Evolutionary conservation across 495 filamentous ascomycete genomes (phyloP), one percentile per base, ranked within the genome.

Genomic region (Hypoxylon subgilvum): DNA sequence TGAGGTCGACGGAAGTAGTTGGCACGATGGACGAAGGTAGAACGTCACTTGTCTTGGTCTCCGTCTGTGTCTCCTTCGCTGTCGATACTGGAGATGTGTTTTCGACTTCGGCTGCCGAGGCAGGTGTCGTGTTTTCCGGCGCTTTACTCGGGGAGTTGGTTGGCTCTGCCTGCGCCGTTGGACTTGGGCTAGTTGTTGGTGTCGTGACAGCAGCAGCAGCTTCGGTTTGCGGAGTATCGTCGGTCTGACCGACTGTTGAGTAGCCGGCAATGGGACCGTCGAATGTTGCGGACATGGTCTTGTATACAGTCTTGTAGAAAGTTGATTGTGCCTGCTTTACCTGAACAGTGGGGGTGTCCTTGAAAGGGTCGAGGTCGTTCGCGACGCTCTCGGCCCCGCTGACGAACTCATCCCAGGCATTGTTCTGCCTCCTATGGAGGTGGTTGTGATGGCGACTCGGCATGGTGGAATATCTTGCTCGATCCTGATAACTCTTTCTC

Each of bases 201-300:
- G 39, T 42, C 10, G 21, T 1, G 10, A 22, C 23, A 3, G 22
- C 8, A 22, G 38, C 22, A 10, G 51, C 0, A 49, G 47, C 23
- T 4, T 18, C 3, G 4, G 69, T 66, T 6, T 59, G 9, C n/a
- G 65, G 8, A 2, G 66, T 44, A 13, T 71, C 42, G 9, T 57
- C 41, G 39, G 48, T 23, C 65, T 52, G 42, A 40, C 66, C 64
- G 34, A 76, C 31, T 6, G 85, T 86, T 36, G 76, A 70, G 53
- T 80, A 85, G 32, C 84, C 84, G 36, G 68, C 84, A 36, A 84
- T 69, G 1, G 78, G 73, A 10, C 84, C 84, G 25, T 74, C 69
- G 42, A 86, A 87, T 16, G 82, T 85, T 23, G 76, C 63, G 4
- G 74, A 48, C 35, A 81, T 73, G 7, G 86, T 87, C 44, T 80